Evolutionary conservation across 257 asterid genomes (phyloP), one percentile per base, ranked within the genome.

Genomic region (Solanum sejunctum): DNA sequence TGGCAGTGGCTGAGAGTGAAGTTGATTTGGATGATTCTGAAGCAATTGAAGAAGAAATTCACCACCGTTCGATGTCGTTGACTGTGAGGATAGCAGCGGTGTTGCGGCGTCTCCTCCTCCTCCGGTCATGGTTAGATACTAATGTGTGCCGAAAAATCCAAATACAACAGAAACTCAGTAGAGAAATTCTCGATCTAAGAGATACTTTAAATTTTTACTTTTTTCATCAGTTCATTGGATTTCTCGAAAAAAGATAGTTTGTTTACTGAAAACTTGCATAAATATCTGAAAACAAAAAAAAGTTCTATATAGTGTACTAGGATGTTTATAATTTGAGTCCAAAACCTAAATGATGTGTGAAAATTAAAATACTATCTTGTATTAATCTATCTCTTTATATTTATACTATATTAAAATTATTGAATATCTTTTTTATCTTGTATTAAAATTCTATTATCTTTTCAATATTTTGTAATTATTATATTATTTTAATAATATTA

Each of bases 1-100:
- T 13, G 49, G 12, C 7, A 17, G 87, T 6, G 86, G 43, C 45
- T 84, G 87, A 55, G 81, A 11, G 60, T 18, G 20, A 51, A 85
- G 84, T 85, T 84, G 89, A 47, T 86, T 86, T 10, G 92, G 84
- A 10, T 91, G 93, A 0, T 82, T 89, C 4, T 90, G 91, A 73
- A 96, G 95, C 58, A 96, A 95, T 61, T 91, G 92, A 85, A 96
- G 95, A 83, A 96, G 95, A 87, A 89, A 93, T 67, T 96, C 97
- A 15, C 98, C 99, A 91, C 95, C 94, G 79, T 87, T 90, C 5
- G 39, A 55, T 70, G 92, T 7, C 11, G 85, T 78, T 41, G 81
- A 51, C 79, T 72, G 81, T 58, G 85, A 21, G 18, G 69, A 73
- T 26, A 66, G 84, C 82, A 89, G 91, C 89, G 98, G 90, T 84